A percentile compares a stretch with the other conserved stretches of the same genome.
Evolutionary conservation across 23 red algal species (phyloP).

Genomic region (Agarophyton chilense): DNA sequence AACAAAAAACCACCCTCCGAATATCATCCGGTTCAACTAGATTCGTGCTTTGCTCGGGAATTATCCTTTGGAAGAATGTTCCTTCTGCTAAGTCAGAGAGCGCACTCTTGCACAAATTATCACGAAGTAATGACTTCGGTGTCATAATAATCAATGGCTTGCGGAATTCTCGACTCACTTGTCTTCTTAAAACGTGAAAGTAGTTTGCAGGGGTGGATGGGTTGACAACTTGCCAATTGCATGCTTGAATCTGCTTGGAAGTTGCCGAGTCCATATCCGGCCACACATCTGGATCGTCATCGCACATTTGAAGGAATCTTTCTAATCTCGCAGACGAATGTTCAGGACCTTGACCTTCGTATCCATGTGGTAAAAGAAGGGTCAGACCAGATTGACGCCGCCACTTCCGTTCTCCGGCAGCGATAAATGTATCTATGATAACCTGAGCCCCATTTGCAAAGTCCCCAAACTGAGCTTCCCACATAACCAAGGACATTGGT

Average conservation of each 20-base stretch:
- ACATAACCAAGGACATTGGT: conserved; percentile 91
- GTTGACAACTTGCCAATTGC: conserved; percentile 96
- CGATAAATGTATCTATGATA: conserved; percentile 98
- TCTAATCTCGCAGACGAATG: conserved; percentile 97
- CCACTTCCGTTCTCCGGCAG: conserved; percentile 99
- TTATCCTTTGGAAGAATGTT: conserved; percentile 80
- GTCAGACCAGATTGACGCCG: conserved; percentile 92
- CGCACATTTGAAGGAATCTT: conserved; percentile 94
- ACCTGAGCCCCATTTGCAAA: conserved; percentile 99
- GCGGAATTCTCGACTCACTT: conserved; percentile 96
- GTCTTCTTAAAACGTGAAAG: conserved; percentile 95
- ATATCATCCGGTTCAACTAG: conserved; percentile 73
- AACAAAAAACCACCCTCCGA: conserved; percentile 84
- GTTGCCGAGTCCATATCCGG: conserved; percentile 84
- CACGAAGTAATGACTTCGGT: conserved; percentile 92
- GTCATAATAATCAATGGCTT: conserved; percentile 97
- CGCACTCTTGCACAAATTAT: conserved; percentile 71
- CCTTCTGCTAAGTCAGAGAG: conserved; percentile 80
- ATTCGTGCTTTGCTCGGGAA: conserved; percentile 56
- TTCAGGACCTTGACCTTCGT: conserved; percentile 98
- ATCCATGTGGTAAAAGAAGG: conserved; percentile 95
- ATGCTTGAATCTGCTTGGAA: conserved; percentile 83
- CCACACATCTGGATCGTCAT: conserved; percentile 94
- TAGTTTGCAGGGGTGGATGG: conserved; percentile 97
- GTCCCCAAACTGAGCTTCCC: conserved; percentile 99